Base-by-base conservation (phyloP, 129 eudicot species). In the Ambrosia artemisiifolia region DNA sequence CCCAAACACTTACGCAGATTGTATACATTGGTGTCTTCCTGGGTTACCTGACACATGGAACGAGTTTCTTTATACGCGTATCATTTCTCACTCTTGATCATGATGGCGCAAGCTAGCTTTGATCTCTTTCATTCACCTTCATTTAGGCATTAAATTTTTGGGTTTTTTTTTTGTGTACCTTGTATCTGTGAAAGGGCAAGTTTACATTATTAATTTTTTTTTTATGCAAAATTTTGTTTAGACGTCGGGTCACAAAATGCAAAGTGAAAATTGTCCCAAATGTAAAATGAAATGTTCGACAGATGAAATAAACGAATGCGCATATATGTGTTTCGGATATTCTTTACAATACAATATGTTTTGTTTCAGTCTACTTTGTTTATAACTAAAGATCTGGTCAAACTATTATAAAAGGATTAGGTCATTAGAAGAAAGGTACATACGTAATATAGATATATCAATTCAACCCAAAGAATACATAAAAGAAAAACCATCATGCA, bases 21-120 rank as follows among this genome's bases (percentile, higher is more conserved):
- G 98, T 78, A 93, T 93, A 62, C 98, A 89, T 57, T 93, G 98
- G 96, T 93, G 98, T 77, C 90, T 93, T 12, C 96, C 98, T 7
- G 98, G 98, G 0, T 70, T 93, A 68, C 98, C 98, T 3, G 98
- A 93, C 71, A 85, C 82, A 0, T 92, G 98, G 98, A 92, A 92
- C 24, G 96, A 89, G 87, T 87, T 92, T 35, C 85, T 93, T 17
- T 89, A 89, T 40, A 74, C 98, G 0, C 85, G 83, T 28, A 92
- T 92, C 13, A 80, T 92, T 18, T 85, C 92, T 20, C 85, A 79
- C 20, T 82, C 96, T 82, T 88, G 85, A 85, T 85, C 43, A 10
- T 30, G 3, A 6, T 10, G 63, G n/a, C 33, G 54, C 60, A 6
- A 44, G 24, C 42, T 33, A 65, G 14, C 44, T 46, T 20, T 9